Evolutionary conservation across 2,329 filamentous ascomycete genomes (phyloP), one percentile per base, ranked within the genome.

Genomic region (Microdochium trichocladiopsis): DNA sequence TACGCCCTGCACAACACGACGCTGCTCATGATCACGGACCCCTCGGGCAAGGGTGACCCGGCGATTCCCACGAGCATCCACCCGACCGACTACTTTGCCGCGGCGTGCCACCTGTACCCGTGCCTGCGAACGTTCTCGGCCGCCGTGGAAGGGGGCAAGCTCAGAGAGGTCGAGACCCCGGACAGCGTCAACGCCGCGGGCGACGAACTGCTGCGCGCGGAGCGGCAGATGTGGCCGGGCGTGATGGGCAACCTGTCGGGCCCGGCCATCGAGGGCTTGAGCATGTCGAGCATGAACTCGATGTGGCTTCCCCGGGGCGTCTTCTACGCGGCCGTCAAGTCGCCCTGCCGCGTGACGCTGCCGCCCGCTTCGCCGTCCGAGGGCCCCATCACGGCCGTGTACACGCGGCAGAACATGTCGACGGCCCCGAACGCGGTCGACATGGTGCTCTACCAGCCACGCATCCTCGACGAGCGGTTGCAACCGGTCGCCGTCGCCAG

Each of bases 111-210:
- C 1, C 48, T 59, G 9, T 59, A 59, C 23, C 55, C 57, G 3
- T 59, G 57, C 21, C 53, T 59, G 49, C 53, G 56, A 37, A 52
- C 57, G 22, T 59, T 51, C 48, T 48, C n/a, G 10, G 51, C 50
- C 1, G n/a, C n/a, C 14, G 55, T 51, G 16, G 22, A 24, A 16
- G 24, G 47, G 11, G 47, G 52, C 36, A 25, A 33, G 6, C 54
- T 54, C 2, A 33, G 25, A 14, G 56, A 58, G 50, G 41, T 25
- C n/a, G 21, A 57, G 31, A 31, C 57, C 21, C 23, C 14, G 6
- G 51, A 52, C 1, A 23, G 37, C 22, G 21, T 47, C 1, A 51
- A 53, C 6, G 25, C 50, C 9, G 49, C 48, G 11, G 52, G 55
- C 25, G 11, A 47, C 18, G n/a, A 55, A 55, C 41, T 58, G 23